These are phyloP conservation scores for Chlorencoelia australis DNA, from an alignment of 2,329 filamentous ascomycete species.

Conservation along the genomic window DNA sequence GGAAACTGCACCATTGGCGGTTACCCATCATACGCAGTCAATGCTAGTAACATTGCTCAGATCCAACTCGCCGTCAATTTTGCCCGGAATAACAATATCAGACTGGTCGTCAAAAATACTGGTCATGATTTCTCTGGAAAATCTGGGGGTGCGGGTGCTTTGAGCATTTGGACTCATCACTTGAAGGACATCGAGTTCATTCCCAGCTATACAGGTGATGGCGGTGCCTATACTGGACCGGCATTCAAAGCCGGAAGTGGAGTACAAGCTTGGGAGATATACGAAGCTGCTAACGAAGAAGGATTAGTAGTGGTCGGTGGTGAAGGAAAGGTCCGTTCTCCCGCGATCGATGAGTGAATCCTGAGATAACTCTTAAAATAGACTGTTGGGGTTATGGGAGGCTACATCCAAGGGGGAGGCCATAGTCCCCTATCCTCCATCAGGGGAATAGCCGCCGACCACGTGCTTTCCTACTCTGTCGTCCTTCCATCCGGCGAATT, in stretches of 20 bases:
- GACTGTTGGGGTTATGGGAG: slow-evolving; percentile 31
- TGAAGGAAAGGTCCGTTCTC: slow-evolving; percentile 34
- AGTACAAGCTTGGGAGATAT: slow-evolving; percentile 36
- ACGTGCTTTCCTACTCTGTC: slow-evolving; percentile 26
- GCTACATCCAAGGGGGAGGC: slow-evolving; percentile 51
- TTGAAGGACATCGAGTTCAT: slow-evolving; percentile 34
- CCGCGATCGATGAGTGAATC: no score
- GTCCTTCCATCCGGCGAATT: slow-evolving; percentile 16
- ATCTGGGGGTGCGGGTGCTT: slow-evolving; percentile 35
- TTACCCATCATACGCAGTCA: slow-evolving; percentile 19
- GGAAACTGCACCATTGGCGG: slow-evolving; percentile 12
- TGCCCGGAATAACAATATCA: slow-evolving; percentile 25
- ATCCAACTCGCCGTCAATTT: slow-evolving; percentile 25
- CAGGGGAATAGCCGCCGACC: slow-evolving; percentile 50
- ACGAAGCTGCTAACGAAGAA: slow-evolving; percentile 32
- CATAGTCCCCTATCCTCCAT: slow-evolving; percentile 43
- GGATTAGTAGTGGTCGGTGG: slow-evolving; percentile 39
- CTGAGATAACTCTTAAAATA: slow-evolving; percentile 21
- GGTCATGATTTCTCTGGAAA: slow-evolving; percentile 38
- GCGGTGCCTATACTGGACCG: slow-evolving; percentile 25
- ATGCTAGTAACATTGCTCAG: slow-evolving; percentile 13
- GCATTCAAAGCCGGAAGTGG: slow-evolving; percentile 32
- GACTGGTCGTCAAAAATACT: slow-evolving; percentile 33
- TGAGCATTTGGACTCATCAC: slow-evolving; percentile 40
- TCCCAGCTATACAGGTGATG: slow-evolving; percentile 25